Evolutionary conservation across 75 land plant species (phyloP).

Genomic region (Picea glauca): DNA sequence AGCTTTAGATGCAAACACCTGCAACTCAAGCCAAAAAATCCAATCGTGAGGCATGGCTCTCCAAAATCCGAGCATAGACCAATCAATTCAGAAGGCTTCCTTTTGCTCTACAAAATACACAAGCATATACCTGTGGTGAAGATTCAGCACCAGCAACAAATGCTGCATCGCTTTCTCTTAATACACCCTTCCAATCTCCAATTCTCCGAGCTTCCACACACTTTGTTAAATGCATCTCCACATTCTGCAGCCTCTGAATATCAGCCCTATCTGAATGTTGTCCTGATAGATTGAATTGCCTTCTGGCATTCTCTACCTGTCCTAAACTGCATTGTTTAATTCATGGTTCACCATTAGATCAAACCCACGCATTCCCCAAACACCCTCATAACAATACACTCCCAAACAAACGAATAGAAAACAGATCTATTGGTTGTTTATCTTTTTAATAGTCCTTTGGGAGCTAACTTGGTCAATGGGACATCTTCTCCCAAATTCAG

Average conservation of each 20-base stretch:
- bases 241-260: conserved; percentile 47
- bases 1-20: conserved; percentile 77
- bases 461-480: not conserved
- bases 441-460: not conserved
- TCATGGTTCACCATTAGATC: not conserved
- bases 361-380: not conserved
- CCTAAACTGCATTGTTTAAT: conserved; percentile 54
- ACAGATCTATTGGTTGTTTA: not conserved
- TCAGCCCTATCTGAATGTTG: conserved; percentile 42
- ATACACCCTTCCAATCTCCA: conserved; percentile 55
- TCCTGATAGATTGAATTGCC: conserved; percentile 45
- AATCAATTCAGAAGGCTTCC: not conserved
- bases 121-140: conserved; percentile 40
- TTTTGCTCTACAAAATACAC: not conserved
- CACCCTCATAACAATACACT: not conserved
- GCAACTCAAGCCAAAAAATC: conserved; percentile 11
- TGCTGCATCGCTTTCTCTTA: conserved; percentile 82
- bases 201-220: conserved; percentile 32
- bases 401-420: not conserved
- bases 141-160: conserved; percentile 80
- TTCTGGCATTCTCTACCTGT: conserved; percentile 68
- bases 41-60: not conserved
- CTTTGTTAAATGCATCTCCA: conserved; percentile 54
- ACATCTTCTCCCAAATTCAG: not conserved
- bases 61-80: not conserved